Base-by-base conservation (phyloP, 192 early-diverging fungal species). In the Lunasporangiospora selenospora region DNA sequence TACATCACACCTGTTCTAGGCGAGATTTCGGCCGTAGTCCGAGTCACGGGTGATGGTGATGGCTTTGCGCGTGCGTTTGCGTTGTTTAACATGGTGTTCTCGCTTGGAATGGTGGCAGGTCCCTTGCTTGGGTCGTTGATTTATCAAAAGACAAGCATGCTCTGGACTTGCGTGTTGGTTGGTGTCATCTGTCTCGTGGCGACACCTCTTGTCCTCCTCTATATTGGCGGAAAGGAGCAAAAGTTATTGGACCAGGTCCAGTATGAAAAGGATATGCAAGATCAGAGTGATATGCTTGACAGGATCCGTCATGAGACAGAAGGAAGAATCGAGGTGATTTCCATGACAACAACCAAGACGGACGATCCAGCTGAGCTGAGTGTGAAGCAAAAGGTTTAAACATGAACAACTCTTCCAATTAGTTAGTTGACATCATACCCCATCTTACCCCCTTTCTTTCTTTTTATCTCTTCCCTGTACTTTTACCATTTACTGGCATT, bases 21-120 rank as follows among this genome's bases (percentile, higher is more conserved):
- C 3, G 80, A 82, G 49, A 75, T 82, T 37, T 75, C 69, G 1
- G 54, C 57, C 1, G 75, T 77, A 4, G 77, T 79, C 12, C 65
- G 59, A 7, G 27, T 52, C 5, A 73, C 69, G 23, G 71, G 70
- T 29, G 64, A 59, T 3, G 46, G 62, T 2, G 77, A 79, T 56
- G 80, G 80, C 12, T 66, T 79, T 18, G 80, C 80, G 19, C 51
- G 66, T 13, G 70, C 75, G 6, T 78, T 76, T 62, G 75, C 76
- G 10, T 26, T 79, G 19, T 79, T 79, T 51, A 82, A 82, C 63
- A 73, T 76, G 31, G 67, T 65, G 12, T 82, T 75, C 50, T 59
- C 56, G 1, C 19, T 67, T 24, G 65, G 65, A 2, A 67, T 59
- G 56, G 57, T 53, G 7, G 46, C 30, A 4, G 65, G 65, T 11